Conservation (phyloP, 179 eudicot genomes). For the Patellifolia procumbens region DNA sequence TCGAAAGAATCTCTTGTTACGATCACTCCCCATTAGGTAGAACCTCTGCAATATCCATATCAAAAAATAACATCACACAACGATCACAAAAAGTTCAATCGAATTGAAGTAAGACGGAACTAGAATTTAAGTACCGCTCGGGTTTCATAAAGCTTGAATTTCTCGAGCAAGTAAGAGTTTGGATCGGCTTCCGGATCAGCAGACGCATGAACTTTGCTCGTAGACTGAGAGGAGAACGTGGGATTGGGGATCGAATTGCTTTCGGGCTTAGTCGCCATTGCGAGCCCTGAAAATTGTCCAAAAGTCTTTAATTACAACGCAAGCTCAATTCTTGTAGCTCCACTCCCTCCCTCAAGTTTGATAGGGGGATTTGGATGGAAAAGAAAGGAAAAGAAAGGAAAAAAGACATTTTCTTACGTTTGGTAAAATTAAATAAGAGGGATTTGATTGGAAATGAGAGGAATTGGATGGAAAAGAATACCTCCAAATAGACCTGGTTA, state of each 20-base stretch:
- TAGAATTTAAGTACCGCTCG: slow-evolving; percentile 54
- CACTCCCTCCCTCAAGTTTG: too few relatives aligned
- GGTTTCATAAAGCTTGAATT: slow-evolving; percentile 91
- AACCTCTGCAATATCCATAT: slow-evolving; percentile 53
- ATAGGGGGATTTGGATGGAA: too few relatives aligned
- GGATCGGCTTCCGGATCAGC: slow-evolving; percentile 62
- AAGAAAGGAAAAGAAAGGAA: too few relatives aligned
- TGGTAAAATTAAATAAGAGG: too few relatives aligned
- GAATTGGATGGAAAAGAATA: too few relatives aligned
- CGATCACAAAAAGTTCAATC: background rate
- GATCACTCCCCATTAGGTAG: slow-evolving; percentile 89
- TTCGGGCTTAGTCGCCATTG: slow-evolving; percentile 37
- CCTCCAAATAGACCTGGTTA: too few relatives aligned
- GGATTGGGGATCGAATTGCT: slow-evolving; percentile 39
- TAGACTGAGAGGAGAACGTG: slow-evolving; percentile 27
- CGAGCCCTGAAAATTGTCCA: background rate
- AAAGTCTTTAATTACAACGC: background rate
- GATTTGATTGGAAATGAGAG: too few relatives aligned
- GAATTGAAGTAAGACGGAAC: background rate
- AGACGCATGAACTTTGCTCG: slow-evolving; percentile 55
- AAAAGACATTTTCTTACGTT: too few relatives aligned
- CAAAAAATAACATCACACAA: background rate
- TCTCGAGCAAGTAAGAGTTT: slow-evolving; percentile 71
- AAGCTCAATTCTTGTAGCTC: background rate
- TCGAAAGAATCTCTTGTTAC: slow-evolving; percentile 70